Evolutionary conservation across 768 basidiomycete genomes (phyloP), one percentile per base, ranked within the genome.

Genomic region (Panaeolus cyanescens): DNA sequence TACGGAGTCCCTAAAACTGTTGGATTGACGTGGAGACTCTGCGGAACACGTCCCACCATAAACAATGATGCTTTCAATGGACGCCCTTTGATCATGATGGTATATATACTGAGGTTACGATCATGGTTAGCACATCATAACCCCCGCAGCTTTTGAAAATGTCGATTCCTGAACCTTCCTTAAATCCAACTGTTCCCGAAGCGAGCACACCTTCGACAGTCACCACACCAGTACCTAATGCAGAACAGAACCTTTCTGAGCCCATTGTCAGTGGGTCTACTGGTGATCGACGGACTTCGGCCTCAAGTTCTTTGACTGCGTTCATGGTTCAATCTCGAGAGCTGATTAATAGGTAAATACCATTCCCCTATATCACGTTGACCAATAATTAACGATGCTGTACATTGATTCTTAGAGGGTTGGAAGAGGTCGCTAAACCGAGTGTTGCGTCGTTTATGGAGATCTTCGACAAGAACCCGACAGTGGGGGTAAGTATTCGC

Each of bases 361-460:
- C 9, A n/a, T 5, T 42, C 10, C 39, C 25, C 17, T 12, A 4
- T 42, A 4, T 5, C 15, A 30, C 45, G 1, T 12, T 15, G 13
- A 10, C 2, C 10, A 13, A 7, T 28, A 3, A 50, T 22, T 22
- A 6, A 1, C 17, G 1, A 42, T 22, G 17, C 20, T 20, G 1
- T 5, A 2, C 5, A 4, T 50, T 17, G 22, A 30, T 15, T 59
- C 45, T 57, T 61, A 64, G 67, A 54, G 50, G 40, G 12, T n/a
- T 61, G 31, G 61, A 68, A 17, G 62, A 67, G 4, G 57, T 65
- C 37, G 57, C 66, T n/a, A 65, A 62, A 33, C 65, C 65, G 25
- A 62, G 63, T 2, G 56, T 66, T 10, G 54, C 59, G 31, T 55
- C 56, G 2, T 65, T 65, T 32, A 39, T 66, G 12, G 60, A 66